Base-by-base conservation (phyloP, 768 basidiomycete genomes). In the Xerocomellus intermedius region DNA sequence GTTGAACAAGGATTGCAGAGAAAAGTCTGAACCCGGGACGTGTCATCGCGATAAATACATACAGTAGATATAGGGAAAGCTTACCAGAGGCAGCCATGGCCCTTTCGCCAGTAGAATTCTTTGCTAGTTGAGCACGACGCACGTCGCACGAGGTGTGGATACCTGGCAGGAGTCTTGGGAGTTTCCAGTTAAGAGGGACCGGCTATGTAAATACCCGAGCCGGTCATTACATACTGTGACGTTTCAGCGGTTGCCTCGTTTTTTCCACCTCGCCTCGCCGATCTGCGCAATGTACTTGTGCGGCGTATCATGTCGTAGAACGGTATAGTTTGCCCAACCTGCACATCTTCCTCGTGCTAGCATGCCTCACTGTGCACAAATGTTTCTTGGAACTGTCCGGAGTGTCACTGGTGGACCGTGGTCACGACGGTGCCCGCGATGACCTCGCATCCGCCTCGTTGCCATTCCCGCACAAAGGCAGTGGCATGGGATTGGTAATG, bases 1-100 rank as follows among this genome's bases (percentile, higher is more conserved):
- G 65, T 79, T 76, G 77, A 86, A 89, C 43, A 90, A 69, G 4
- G 79, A 77, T 24, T 77, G 66, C 17, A 81, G 66, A 36, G 75
- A 75, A 55, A 87, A 78, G 66, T 85, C 84, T 78, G 48, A 0
- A 19, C n/a, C 9, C 2, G 17, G 16, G 17, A 37, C 8, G 16
- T 4, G 43, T 50, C 17, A 43, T 26, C 32, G 13, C 8, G 3
- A 7, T 5, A 9, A 8, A 42, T 2, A 16, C 4, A 26, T 2
- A 16, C 2, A 28, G 14, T 6, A 4, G 8, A 10, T 8, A 14
- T 38, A 1, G 4, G 16, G 3, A 0, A 7, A 19, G 28, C 60
- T 49, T 28, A 65, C 65, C 61, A 14, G 50, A 26, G 8, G 47
- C 19, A 13, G 57, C 57, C 65, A 67, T 67, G 44, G 14, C 26